Evolutionary conservation across 164 flowering plant genomes (phyloP), one percentile per base, ranked within the genome.

Genomic region (Berberis vulgaris): DNA sequence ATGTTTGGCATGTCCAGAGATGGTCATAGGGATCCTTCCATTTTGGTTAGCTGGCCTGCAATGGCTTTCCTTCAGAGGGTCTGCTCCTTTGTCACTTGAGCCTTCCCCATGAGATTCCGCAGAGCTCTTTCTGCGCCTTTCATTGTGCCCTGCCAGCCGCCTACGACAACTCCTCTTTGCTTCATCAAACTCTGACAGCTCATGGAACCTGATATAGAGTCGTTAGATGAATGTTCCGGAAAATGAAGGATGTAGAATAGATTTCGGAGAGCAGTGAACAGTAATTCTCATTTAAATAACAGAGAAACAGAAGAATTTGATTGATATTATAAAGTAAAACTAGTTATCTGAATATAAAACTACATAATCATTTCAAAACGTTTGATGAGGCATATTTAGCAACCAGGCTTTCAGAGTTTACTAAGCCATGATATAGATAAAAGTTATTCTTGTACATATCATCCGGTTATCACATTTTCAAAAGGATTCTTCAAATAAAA

Each of bases 61-160:
- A 56, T 69, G 72, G 43, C 63, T 72, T 41, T 75, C 78, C 72
- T 75, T 70, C 66, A 63, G 68, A 41, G 73, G 62, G 11, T 61
- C 61, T 9, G 13, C 63, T 13, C 63, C 67, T 50, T 50, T 61
- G 65, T 74, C 67, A 68, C 74, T 70, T 1, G 82, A 73, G 49
- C 79, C 75, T 73, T 78, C 84, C 67, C 78, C 81, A 4, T 80
- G 81, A 59, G 73, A 74, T 1, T 86, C 93, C 8, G 73, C 59
- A 9, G 84, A 65, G 67, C 67, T 81, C 72, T 85, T 88, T 69
- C 97, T 75, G 40, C 97, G 84, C 41, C 96, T 79, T 71, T 88
- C 89, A 54, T 91, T 91, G 78, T 91, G 97, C 38, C 94, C 96
- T 0, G 96, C 97, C 76, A 91, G 69, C 46, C 74, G 52, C 55